Percentiles rank a stretch among this genome's conserved stretches.
These are phyloP conservation scores for Amanita jacksonii DNA, from an alignment of 768 basidiomycete species.

Conservation along the genomic window DNA sequence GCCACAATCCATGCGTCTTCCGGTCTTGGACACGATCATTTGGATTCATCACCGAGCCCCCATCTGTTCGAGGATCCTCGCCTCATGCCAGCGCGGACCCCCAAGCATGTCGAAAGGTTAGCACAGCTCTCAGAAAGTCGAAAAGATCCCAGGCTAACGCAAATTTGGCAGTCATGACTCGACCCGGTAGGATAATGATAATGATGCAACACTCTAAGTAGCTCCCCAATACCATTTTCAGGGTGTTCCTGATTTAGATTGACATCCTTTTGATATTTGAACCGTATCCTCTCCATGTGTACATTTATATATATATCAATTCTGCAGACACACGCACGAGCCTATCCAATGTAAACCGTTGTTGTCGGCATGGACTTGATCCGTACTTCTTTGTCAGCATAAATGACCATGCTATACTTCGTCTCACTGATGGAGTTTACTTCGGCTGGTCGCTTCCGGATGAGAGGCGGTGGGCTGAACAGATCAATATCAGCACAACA, in stretches of 20 bases:
- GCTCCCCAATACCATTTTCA: not conserved
- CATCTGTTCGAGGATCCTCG: constrained; percentile 29
- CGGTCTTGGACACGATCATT: constrained; percentile 31
- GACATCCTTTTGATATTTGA: constrained; percentile 1
- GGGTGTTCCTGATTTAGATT: constrained; percentile 6
- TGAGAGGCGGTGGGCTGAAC: not conserved
- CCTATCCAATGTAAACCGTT: not conserved
- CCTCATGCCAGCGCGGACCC: constrained; percentile 17
- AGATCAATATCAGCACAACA: too few species aligned
- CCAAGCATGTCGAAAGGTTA: constrained; percentile 14
- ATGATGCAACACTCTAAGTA: not conserved
- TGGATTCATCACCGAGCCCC: constrained; percentile 39
- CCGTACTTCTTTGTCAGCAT: too few species aligned
- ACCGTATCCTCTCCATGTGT: constrained; percentile 4
- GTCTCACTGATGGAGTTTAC: constrained; percentile 2
- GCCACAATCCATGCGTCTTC: constrained; percentile 10
- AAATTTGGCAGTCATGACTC: not conserved
- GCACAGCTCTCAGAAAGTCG: constrained; percentile 11
- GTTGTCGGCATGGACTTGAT: not conserved
- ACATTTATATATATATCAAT: constrained; percentile 4
- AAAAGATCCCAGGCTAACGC: not conserved
- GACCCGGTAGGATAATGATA: constrained; percentile 2
- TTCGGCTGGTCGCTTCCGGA: constrained; percentile 21
- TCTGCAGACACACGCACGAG: not conserved
- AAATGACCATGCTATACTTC: not conserved